These are phyloP conservation scores for Escovopsis weberi DNA, from an alignment of 2,329 filamentous ascomycete genomes.

Conservation along the genomic window DNA sequence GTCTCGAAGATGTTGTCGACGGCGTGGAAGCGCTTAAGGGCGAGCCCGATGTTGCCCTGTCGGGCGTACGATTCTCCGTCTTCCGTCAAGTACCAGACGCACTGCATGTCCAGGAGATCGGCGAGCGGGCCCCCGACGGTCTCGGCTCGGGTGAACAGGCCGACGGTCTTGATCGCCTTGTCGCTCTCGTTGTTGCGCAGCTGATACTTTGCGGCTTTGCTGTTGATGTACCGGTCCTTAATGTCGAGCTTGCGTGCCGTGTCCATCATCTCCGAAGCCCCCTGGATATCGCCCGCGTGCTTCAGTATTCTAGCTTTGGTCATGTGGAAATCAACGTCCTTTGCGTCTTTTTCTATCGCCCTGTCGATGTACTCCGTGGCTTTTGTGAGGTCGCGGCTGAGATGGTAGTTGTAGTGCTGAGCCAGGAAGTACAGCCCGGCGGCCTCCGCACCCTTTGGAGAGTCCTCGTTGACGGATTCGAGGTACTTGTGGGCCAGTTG, in stretches of 20 bases:
- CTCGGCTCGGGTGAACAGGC: conserved; percentile 87
- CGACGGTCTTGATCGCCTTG: conserved; percentile 73
- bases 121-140: conserved; percentile 74
- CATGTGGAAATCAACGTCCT: conserved; percentile 84
- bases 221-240: conserved; percentile 95
- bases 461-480: conserved; percentile 38
- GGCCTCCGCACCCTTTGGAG: conserved; percentile 47
- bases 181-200: conserved; percentile 85
- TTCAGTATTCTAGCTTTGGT: conserved; percentile 93
- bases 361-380: conserved; percentile 72
- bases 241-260: conserved; percentile 71
- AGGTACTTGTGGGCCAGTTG: conserved; percentile 68
- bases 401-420: conserved; percentile 89
- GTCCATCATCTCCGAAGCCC: conserved; percentile 81
- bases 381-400: conserved; percentile 71
- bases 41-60: conserved; percentile 67
- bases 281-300: conserved; percentile 64
- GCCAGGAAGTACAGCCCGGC: conserved; percentile 86
- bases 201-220: conserved; percentile 94
- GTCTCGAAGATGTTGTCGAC: conserved; percentile 89
- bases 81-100: conserved; percentile 91
- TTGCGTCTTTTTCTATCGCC: conserved; percentile 63
- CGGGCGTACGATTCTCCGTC: conserved; percentile 82
- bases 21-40: conserved; percentile 81
- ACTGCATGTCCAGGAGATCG: conserved; percentile 96